Conservation (phyloP, 1,139 yeast genomes). For the Taiozyma onychis region DNA sequence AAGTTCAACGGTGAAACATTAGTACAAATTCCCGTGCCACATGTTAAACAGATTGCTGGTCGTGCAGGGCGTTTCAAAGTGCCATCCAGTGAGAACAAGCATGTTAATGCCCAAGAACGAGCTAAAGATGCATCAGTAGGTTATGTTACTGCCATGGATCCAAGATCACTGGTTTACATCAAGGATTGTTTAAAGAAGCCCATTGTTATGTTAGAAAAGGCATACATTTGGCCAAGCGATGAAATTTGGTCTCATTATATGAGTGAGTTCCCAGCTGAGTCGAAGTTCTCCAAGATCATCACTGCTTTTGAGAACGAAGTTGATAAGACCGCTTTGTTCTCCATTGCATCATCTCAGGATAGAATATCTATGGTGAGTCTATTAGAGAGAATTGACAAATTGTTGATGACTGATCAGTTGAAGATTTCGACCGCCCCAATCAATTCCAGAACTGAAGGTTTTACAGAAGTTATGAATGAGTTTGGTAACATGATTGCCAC, state of each 20-base stretch:
- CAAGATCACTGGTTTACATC: slow-evolving; percentile 39
- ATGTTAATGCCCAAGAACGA: slow-evolving; percentile 1
- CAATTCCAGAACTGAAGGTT: slow-evolving; percentile 23
- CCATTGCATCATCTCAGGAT: slow-evolving; percentile 41
- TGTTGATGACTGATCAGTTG: slow-evolving; percentile 48
- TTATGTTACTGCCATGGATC: slow-evolving; percentile 50
- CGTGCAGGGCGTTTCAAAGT: slow-evolving; percentile 80
- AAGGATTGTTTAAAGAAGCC: slow-evolving; percentile 41
- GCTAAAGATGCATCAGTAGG: slow-evolving; percentile 37
- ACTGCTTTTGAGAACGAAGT: slow-evolving; percentile 42
- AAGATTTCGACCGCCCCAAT: slow-evolving; percentile 58
- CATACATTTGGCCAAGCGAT: slow-evolving; percentile 68
- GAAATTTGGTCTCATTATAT: slow-evolving; percentile 50
- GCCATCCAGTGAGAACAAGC: slow-evolving; percentile 23
- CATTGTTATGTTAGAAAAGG: slow-evolving; percentile 42
- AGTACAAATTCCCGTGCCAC: slow-evolving; percentile 49
- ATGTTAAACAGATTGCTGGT: slow-evolving; percentile 90
- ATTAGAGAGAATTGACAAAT: slow-evolving; percentile 34
- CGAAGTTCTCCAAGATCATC: slow-evolving; percentile 41
- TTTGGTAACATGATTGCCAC: slow-evolving; percentile 11
- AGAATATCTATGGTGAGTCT: slow-evolving; percentile 39
- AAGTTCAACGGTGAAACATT: slow-evolving; percentile 67
- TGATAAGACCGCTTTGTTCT: slow-evolving; percentile 28
- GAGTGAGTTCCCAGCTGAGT: slow-evolving; percentile 45
- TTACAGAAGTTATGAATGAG: slow-evolving; percentile 11